Base-by-base conservation (phyloP, 441 rosid species). In the Erodium moschatum region DNA sequence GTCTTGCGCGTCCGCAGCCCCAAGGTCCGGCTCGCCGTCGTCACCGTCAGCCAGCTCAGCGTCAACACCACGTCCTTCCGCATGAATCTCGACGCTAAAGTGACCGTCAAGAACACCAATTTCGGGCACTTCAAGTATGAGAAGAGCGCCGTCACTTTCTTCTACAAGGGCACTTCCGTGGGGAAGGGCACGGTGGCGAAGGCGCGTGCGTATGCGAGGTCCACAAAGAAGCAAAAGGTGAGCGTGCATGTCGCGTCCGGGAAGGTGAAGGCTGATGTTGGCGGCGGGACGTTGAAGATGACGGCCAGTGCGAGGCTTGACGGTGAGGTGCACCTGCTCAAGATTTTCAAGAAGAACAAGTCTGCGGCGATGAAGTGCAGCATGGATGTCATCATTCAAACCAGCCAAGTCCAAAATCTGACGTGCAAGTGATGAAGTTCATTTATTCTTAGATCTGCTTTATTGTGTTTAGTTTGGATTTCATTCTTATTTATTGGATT, bases 101-200 rank as follows among this genome's bases (percentile, higher is more conserved):
- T 44, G n/a, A 9, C 50, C 50, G 50, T 44, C 50, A 44, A 11
- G 50, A 44, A 44, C 50, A 44, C 50, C 50, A 44, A 44, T 9
- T 44, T 44, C n/a, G 71, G 64, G 46, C 29, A 19, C 64, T 68
- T 68, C 71, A 68, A 68, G 48, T 68, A 54, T 7, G 64, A 33
- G n/a, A 56, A 35, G 16, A 29, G 40, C 9, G 56, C 16, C 31
- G 71, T 21, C 3, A 68, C 50, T 1, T 29, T 68, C 48, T 68
- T 62, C 46, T 68, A 54, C 62, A 38, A 4, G 16, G 71, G 71
- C 15, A 3, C 33, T 5, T 7, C 27, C 9, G 31, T 56, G 1
- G 71, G 71, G 24, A 38, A 0, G 10, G 65, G 29, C 1, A 24
- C 33, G 18, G 33, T 68, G 20, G 16, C 1, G 46, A 16, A 56